Base-by-base conservation (phyloP, 2,329 filamentous ascomycete genomes). In the Xylariaceae sp. region DNA sequence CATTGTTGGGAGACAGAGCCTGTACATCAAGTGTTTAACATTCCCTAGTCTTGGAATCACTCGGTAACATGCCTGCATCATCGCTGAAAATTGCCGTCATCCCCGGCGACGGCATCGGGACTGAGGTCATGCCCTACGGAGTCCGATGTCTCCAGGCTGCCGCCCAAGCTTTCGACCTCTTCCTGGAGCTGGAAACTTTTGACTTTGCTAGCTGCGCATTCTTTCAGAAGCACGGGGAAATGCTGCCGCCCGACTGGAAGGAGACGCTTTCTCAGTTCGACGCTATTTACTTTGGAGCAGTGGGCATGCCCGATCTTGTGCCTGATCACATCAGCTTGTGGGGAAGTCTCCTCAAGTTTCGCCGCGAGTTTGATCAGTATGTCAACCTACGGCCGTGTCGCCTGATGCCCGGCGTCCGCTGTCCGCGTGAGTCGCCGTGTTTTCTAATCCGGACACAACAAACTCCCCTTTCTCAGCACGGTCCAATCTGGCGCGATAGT, bases 311-410 rank as follows among this genome's bases (percentile, higher is more conserved):
- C 0, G 70, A 73, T 40, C 59, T 67, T 9, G 83, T 88, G 0
- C 85, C 86, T 1, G 86, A 89, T 59, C 81, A 88, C 57, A 81
- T 88, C 53, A 83, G 82, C 0, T 79, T 89, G 1, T 89, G 86
- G 86, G 79, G 80, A 6, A 78, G 87, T 26, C 81, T 87, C 37
- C 74, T 89, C 6, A 84, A 84, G 15, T 88, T 89, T 63, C 81
- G 86, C 30, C 83, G 87, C 45, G 78, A 83, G 30, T 77, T 89
- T 39, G 85, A 88, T 56, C 85, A 88, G 63, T 89, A 87, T 63
- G 80, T 87, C 59, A 89, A 88, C 58, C 78, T 89, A 0, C 79
- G 86, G 0, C 87, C 85, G 0, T 86, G 83, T 2, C 79, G 81
- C 15, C 40, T 60, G 4, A 46, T 58, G 15, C 6, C 33, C 11